Evolutionary conservation across 208 protist species (phyloP), one percentile per base, ranked within the genome.

Genomic region (Crithidia brevicula): DNA sequence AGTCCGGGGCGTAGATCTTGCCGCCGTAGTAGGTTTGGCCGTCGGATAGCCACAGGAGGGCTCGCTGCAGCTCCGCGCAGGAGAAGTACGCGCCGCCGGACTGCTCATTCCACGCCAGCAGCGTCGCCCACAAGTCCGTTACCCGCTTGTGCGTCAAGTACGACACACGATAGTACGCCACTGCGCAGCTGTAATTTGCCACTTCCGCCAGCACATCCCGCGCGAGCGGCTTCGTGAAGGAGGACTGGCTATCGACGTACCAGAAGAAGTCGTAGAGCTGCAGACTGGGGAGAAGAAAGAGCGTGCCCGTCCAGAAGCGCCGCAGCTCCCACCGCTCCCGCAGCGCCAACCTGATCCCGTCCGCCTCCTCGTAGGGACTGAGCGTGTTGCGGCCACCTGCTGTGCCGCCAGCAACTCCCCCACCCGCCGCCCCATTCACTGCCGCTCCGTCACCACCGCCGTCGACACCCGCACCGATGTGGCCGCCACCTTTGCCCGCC

Each of bases 211-310:
- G 77, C n/a, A 79, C 51, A 31, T 85, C 79, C 31, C 60, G 53
- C 0, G 53, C 40, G 8, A 81, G 34, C 38, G 62, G 61, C 51
- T 63, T 69, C 3, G 68, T 72, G 5, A 86, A 60, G 31, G 58
- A 46, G 0, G 80, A 83, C 63, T 77, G 65, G 20, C 65, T 74
- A 53, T 86, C 80, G 53, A 85, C 64, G 34, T 79, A 71, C 79
- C 79, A 84, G 56, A 83, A 89, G 52, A 74, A 77, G 30, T 85
- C 80, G 66, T 89, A 89, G 5, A 36, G 11, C 30, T 77, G 25
- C 34, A 89, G 25, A 15, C 72, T 77, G 25, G 79, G 61, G 13
- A 89, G 65, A 7, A 72, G 64, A 70, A 72, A 81, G 34, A 86
- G 72, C 3, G 53, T 72, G 50, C 78, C 82, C 42, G 65, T 74